phyloP scores from a whole-genome alignment of 1,284 basidiomycete species.

The Trichosporon faecale region DNA sequence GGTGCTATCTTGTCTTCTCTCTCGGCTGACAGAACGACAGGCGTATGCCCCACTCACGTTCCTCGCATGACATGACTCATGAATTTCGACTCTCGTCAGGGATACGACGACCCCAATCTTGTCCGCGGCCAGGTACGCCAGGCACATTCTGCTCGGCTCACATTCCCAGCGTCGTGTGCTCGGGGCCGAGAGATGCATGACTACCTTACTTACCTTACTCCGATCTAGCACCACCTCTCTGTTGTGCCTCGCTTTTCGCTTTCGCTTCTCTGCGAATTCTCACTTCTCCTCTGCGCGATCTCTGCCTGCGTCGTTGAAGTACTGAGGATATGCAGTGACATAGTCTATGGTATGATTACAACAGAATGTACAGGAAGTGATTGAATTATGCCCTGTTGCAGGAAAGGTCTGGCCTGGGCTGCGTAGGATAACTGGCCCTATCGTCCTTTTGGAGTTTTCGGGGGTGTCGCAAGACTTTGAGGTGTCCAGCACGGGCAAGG shows the following conservation, averaged over 20 bases:
- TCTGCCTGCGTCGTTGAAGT: neutral
- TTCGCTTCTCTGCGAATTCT: neutral
- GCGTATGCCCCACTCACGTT: too few species aligned
- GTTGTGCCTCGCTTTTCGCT: neutral
- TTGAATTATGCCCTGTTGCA: neutral
- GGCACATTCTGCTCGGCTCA: neutral
- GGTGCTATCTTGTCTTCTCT: too few species aligned
- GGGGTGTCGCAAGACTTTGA: neutral
- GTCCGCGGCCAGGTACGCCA: neutral
- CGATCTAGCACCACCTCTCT: neutral
- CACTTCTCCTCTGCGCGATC: too few species aligned
- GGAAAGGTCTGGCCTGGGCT: neutral
- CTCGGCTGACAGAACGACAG: too few species aligned
- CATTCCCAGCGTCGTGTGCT: neutral
- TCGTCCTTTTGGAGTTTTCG: neutral
- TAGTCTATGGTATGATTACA: neutral
- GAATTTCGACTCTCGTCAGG: neutral
- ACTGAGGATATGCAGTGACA: neutral
- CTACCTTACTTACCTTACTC: neutral
- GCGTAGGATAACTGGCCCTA: neutral
- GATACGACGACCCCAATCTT: neutral
- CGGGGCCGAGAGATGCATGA: neutral
- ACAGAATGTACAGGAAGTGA: neutral
- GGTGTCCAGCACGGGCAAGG: neutral
- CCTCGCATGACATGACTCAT: neutral